Evolutionary conservation across 1,139 yeast species (phyloP).

Genomic region (Yamadazyma triangularis): DNA sequence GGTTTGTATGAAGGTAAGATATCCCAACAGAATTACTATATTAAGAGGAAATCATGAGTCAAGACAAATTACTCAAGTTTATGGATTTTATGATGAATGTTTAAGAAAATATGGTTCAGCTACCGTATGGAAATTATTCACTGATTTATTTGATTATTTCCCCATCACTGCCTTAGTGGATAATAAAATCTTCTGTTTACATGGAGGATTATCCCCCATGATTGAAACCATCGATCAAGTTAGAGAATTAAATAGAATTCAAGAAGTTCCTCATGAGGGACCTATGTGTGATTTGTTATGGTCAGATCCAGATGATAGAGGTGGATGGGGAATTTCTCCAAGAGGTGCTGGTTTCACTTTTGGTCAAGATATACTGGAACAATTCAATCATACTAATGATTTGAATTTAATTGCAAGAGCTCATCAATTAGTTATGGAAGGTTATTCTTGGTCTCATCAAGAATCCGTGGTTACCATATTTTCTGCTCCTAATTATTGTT

Average conservation of each 20-base stretch:
- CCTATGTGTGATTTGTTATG: slow-evolving; percentile 97
- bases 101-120: slow-evolving; percentile 93
- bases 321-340: slow-evolving; percentile 96
- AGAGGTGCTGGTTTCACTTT: slow-evolving; percentile 93
- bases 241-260: slow-evolving; percentile 76
- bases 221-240: slow-evolving; percentile 88
- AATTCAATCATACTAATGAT: slow-evolving; percentile 84
- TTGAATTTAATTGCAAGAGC: slow-evolving; percentile 91
- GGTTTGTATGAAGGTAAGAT: slow-evolving; percentile 89
- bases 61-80: slow-evolving; percentile 94
- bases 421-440: slow-evolving; percentile 98
- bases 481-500: slow-evolving; percentile 97
- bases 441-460: slow-evolving; percentile 74
- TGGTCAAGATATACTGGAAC: slow-evolving; percentile 49
- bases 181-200: slow-evolving; percentile 86
- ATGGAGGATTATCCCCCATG: slow-evolving; percentile 95
- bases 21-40: slow-evolving; percentile 89
- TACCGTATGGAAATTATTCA: slow-evolving; percentile 80
- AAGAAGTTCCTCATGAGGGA: slow-evolving; percentile 98
- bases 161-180: slow-evolving; percentile 93
- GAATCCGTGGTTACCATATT: slow-evolving; percentile 95
- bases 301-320: slow-evolving; percentile 97
- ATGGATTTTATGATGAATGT: slow-evolving; percentile 97
- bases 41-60: slow-evolving; percentile 97
- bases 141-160: slow-evolving; percentile 84